Conservation (phyloP, 2,329 filamentous ascomycete species). For the Calonectria hongkongensis region DNA sequence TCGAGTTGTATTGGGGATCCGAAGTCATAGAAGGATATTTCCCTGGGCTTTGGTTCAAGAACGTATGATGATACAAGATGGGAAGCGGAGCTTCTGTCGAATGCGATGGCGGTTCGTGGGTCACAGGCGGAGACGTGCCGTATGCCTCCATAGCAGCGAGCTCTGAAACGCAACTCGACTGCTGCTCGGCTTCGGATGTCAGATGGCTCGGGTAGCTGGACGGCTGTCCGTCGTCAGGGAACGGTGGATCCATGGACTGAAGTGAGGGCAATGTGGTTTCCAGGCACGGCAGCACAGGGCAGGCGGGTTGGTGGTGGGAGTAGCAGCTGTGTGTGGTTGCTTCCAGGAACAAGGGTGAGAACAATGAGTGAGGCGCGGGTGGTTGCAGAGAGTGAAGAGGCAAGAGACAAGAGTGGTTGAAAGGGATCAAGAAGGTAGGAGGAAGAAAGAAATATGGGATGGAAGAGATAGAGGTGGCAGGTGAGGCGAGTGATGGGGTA, state of each 20-base stretch:
- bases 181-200: constrained; percentile 52
- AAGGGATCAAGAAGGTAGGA: constrained; percentile 2
- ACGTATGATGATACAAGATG: constrained; percentile 44
- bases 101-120: constrained; percentile 48
- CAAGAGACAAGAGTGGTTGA: constrained; percentile 34
- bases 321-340: background rate
- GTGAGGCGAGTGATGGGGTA: constrained; percentile 43
- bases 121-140: constrained; percentile 49
- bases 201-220: constrained; percentile 58
- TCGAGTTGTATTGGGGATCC: constrained; percentile 50
- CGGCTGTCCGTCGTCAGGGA: constrained; percentile 54
- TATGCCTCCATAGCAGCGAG: constrained; percentile 53
- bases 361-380: background rate
- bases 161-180: constrained; percentile 54
- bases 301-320: constrained; percentile 48
- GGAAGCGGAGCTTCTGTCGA: constrained; percentile 51
- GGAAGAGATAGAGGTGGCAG: constrained; percentile 30
- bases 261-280: constrained; percentile 42
- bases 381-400: constrained; percentile 14
- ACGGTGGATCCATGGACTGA: constrained; percentile 55
- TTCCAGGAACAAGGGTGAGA: background rate
- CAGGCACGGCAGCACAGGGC: constrained; percentile 48
- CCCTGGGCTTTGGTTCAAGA: constrained; percentile 41
- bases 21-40: constrained; percentile 50
- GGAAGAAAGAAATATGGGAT: constrained; percentile 23